A percentile compares a stretch with the other conserved stretches of the same genome.
These are phyloP conservation scores for Helianthus annuus DNA, from an alignment of 129 eudicot species.

Conservation along the genomic window HanXRQr2.0-SUNRISE NC_035440.2:28040743-28041242, in stretches of 20 bases:
- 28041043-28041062: slow-evolving; percentile 23
- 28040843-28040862: slow-evolving; percentile 77
- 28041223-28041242: too few relatives aligned
- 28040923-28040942: too few relatives aligned
- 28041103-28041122: too few relatives aligned
- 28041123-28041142: too few relatives aligned
- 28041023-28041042: slow-evolving; percentile 33
- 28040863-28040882: not conserved
- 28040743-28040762: slow-evolving; percentile 76
- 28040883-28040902: slow-evolving; percentile 1
- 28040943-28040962: not conserved
- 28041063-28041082: slow-evolving; percentile 5
- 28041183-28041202: too few relatives aligned
- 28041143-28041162: too few relatives aligned
- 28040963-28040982: slow-evolving; percentile 21
- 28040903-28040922: not conserved
- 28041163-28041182: too few relatives aligned
- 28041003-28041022: slow-evolving; percentile 14
- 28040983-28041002: slow-evolving; percentile 25
- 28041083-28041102: not conserved
- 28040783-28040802: slow-evolving; percentile 82
- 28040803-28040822: slow-evolving; percentile 80
- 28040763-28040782: slow-evolving; percentile 69
- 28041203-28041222: too few relatives aligned
- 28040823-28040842: slow-evolving; percentile 80